Evolutionary conservation across 192 early-diverging fungal species (phyloP).

Genomic region (Coemansia sp.): DNA sequence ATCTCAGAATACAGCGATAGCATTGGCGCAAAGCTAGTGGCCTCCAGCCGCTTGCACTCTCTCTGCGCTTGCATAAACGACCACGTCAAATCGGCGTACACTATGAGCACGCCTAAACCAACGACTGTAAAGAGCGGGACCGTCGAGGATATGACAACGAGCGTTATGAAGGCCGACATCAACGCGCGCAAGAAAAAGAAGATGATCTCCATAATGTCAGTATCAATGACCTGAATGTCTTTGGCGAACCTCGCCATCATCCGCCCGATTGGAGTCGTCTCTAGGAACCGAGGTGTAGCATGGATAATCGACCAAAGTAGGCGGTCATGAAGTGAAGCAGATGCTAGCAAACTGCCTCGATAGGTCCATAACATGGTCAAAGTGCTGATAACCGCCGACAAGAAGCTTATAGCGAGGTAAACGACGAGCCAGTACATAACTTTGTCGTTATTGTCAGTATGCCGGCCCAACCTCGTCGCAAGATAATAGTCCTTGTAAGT

Average conservation of each 20-base stretch:
- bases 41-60: constrained; percentile 82
- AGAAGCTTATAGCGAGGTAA: constrained; percentile 14
- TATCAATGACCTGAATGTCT: constrained; percentile 80
- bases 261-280: constrained; percentile 77
- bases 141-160: constrained; percentile 60
- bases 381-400: constrained; percentile 13
- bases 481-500: constrained; percentile 59
- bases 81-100: constrained; percentile 63
- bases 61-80: constrained; percentile 74
- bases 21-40: constrained; percentile 65
- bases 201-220: constrained; percentile 57
- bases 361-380: constrained; percentile 23
- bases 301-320: constrained; percentile 60
- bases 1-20: constrained; percentile 79
- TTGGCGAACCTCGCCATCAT: constrained; percentile 81
- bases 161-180: constrained; percentile 55
- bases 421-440: constrained; percentile 7
- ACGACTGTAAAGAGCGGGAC: constrained; percentile 73
- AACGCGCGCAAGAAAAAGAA: constrained; percentile 56
- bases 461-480: constrained; percentile 27
- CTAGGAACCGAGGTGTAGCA: constrained; percentile 81
- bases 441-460: constrained; percentile 20
- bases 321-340: constrained; percentile 56
- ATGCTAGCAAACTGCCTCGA: constrained; percentile 34
- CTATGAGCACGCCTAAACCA: constrained; percentile 54